Evolutionary conservation across 1,139 yeast genomes (phyloP).

Genomic region (Yamadazyma siamensis): DNA sequence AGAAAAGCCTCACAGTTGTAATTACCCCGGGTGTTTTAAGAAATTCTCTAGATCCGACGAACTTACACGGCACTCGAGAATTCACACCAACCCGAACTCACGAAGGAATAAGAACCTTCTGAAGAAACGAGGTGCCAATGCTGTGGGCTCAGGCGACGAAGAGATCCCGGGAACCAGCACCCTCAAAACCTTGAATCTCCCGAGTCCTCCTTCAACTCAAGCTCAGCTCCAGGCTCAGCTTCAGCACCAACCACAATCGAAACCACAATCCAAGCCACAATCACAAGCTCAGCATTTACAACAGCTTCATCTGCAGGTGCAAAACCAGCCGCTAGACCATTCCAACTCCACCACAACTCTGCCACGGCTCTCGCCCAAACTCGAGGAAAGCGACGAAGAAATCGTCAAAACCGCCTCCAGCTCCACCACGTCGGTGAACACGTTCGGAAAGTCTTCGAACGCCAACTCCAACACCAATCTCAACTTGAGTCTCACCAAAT

Average conservation of each 20-base stretch:
- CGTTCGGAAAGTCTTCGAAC: neutral
- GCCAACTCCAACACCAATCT: neutral
- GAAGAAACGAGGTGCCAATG: slow-evolving; percentile 13
- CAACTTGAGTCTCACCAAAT: neutral
- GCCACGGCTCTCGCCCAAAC: too few relatives aligned
- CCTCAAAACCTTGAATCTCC: too few relatives aligned
- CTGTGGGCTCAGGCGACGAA: slow-evolving; percentile 1
- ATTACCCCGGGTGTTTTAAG: slow-evolving; percentile 83
- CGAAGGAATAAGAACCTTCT: slow-evolving; percentile 49
- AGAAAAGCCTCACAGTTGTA: slow-evolving; percentile 88
- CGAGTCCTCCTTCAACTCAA: too few relatives aligned
- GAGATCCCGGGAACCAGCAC: neutral
- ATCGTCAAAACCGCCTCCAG: too few relatives aligned
- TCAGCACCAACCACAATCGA: too few relatives aligned
- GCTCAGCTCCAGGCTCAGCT: too few relatives aligned
- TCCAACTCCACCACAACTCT: neutral
- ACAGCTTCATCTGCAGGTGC: too few relatives aligned
- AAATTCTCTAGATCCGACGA: slow-evolving; percentile 87
- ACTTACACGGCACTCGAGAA: slow-evolving; percentile 82
- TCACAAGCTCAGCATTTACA: too few relatives aligned
- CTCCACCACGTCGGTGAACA: neutral
- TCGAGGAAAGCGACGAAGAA: too few relatives aligned
- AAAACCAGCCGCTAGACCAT: neutral
- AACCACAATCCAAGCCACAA: neutral
- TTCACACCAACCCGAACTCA: slow-evolving; percentile 76